These are phyloP conservation scores for Galeopsis tetrahit DNA, from an alignment of 257 asterid genomes.

Conservation along the genomic window DNA sequence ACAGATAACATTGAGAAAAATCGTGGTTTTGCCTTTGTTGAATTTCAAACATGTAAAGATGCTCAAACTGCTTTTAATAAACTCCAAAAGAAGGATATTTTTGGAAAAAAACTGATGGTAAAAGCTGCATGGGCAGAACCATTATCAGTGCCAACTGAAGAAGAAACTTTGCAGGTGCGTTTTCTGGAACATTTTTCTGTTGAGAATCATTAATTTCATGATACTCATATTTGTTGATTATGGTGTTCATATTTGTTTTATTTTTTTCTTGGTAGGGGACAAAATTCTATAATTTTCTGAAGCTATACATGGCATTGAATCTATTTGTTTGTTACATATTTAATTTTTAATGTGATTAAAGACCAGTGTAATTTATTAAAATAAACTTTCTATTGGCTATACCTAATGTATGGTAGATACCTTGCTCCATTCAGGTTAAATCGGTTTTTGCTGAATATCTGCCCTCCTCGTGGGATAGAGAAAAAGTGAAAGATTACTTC, in stretches of 20 bases:
- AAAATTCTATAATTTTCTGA: not conserved
- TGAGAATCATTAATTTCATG: constrained; percentile 22
- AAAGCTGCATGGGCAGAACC: constrained; percentile 85
- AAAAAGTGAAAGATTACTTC: constrained; percentile 54
- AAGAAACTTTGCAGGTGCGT: constrained; percentile 68
- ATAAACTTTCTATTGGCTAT: constrained; percentile 14
- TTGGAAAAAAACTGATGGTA: constrained; percentile 47
- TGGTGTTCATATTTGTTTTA: not conserved
- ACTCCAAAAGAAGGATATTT: constrained; percentile 59
- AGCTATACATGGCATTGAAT: constrained; percentile 15
- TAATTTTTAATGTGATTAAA: constrained; percentile 10
- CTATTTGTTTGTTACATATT: not conserved
- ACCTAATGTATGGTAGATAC: constrained; percentile 29
- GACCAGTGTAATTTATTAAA: constrained; percentile 16
- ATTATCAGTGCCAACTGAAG: constrained; percentile 60
- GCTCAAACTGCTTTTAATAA: constrained; percentile 69
- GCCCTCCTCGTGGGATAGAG: constrained; percentile 71
- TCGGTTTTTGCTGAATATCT: constrained; percentile 68
- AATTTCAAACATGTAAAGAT: constrained; percentile 64
- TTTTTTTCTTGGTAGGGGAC: not conserved
- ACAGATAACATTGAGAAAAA: constrained; percentile 55
- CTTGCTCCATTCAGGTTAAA: constrained; percentile 53
- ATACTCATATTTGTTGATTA: constrained; percentile 5
- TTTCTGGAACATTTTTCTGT: constrained; percentile 27
- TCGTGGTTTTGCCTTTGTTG: constrained; percentile 80